Percentiles rank a stretch among this genome's conserved stretches.
Conservation (phyloP, 140 eudicot species). For the Ambrosia hybrid region DNA sequence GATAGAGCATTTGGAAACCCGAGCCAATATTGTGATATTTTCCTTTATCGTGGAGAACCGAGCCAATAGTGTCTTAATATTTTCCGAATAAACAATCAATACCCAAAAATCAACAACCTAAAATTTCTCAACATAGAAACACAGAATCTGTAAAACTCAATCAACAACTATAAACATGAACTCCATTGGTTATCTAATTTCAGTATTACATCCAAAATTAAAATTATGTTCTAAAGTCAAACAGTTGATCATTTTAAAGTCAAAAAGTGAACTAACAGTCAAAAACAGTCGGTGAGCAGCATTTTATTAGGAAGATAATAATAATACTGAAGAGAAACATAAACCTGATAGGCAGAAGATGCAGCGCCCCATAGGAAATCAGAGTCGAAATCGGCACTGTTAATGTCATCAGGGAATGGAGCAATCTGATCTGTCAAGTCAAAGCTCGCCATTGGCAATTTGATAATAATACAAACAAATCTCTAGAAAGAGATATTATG, state of each 20-base stretch:
- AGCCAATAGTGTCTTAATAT: neutral
- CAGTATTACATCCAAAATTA: too few relatives aligned
- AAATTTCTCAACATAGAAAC: neutral
- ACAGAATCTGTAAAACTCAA: too few relatives aligned
- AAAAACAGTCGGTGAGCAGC: neutral
- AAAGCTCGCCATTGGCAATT: conserved; percentile 12
- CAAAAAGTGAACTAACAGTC: too few relatives aligned
- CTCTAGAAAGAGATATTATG: neutral
- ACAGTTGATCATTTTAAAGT: too few relatives aligned
- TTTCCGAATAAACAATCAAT: neutral
- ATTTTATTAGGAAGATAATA: too few relatives aligned
- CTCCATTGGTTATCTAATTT: too few relatives aligned
- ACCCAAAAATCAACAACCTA: neutral
- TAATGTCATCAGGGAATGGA: conserved; percentile 24
- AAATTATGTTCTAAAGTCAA: too few relatives aligned
- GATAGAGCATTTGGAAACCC: too few relatives aligned
- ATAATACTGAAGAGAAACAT: neutral
- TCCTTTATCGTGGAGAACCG: too few relatives aligned
- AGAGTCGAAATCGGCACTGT: conserved; percentile 26
- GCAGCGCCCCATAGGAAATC: conserved; percentile 36
- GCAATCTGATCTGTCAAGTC: neutral
- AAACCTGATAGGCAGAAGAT: conserved; percentile 42
- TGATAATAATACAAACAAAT: neutral
- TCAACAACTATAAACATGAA: too few relatives aligned
- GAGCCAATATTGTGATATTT: too few relatives aligned